Percentiles rank a stretch among this genome's conserved stretches.
Conservation (phyloP, 768 basidiomycete species). For the Sistotremastrum niveocremeum region DNA sequence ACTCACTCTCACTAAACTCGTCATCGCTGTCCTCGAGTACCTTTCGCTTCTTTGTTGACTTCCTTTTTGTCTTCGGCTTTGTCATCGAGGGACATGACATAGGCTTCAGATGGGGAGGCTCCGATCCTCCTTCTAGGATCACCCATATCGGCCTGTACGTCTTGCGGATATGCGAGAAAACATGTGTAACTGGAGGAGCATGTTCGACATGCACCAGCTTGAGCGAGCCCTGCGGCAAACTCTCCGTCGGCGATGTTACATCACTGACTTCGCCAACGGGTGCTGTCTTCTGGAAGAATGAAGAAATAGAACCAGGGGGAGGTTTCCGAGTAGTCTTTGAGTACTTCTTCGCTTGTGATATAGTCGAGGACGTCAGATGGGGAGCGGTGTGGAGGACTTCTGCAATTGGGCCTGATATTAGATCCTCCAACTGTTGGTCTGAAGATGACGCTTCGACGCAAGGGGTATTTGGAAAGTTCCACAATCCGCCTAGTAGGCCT, state of each 20-base stretch:
- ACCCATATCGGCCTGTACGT: conserved; percentile 72
- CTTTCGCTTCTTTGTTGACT: conserved; percentile 6
- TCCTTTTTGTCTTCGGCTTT: conserved; percentile 10
- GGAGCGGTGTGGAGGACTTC: background rate
- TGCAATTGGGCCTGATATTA: too few relatives aligned
- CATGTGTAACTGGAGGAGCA: conserved; percentile 57
- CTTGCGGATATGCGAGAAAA: conserved; percentile 86
- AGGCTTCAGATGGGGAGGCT: conserved; percentile 4
- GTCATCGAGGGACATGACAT: background rate
- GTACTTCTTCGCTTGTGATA: too few relatives aligned
- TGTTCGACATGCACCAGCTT: conserved; percentile 33
- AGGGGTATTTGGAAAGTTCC: conserved; percentile 67
- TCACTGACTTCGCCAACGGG: conserved; percentile 15
- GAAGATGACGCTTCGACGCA: conserved; percentile 31
- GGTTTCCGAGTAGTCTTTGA: background rate
- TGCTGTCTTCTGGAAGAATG: background rate
- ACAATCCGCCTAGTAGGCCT: conserved; percentile 86
- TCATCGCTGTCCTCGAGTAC: background rate
- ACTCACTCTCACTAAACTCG: background rate
- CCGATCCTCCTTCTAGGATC: conserved; percentile 38
- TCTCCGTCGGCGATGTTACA: conserved; percentile 12
- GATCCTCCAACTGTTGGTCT: background rate
- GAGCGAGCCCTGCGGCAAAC: conserved; percentile 2
- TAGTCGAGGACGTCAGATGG: too few relatives aligned
- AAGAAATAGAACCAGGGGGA: background rate